Conservation (phyloP, 2,329 filamentous ascomycete species). For the Colletotrichum sp. region DNA sequence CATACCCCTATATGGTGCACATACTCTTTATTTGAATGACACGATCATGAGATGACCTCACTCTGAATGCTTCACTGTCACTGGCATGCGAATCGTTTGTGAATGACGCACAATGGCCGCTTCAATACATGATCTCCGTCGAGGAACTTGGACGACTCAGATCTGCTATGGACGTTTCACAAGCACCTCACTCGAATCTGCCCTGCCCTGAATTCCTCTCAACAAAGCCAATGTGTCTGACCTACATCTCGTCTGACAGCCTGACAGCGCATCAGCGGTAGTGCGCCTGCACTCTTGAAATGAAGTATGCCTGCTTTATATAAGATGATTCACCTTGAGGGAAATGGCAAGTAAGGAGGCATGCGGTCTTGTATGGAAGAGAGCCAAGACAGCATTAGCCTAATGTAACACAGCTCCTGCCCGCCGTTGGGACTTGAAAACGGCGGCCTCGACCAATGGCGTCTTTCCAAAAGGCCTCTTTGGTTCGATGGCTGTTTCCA, state of each 20-base stretch:
- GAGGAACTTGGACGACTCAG: background rate
- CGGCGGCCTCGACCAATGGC: constrained; percentile 1
- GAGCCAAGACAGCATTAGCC: background rate
- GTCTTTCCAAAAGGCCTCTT: background rate
- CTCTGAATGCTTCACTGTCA: background rate
- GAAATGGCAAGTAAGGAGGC: background rate
- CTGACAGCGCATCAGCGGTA: background rate
- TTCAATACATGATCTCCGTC: background rate
- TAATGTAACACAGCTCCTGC: background rate
- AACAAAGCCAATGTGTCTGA: background rate
- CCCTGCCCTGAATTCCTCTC: background rate
- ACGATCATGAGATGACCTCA: constrained; percentile 17
- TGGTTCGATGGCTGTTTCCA: background rate
- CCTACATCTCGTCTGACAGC: background rate
- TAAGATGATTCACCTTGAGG: background rate
- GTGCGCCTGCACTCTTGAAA: background rate
- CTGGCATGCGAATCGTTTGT: background rate
- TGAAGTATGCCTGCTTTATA: background rate
- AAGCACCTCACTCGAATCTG: background rate
- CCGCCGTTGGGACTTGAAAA: background rate
- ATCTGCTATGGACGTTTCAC: background rate
- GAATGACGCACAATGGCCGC: background rate
- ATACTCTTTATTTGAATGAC: constrained; percentile 19
- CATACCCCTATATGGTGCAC: constrained; percentile 19
- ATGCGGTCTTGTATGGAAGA: background rate